phyloP scores from a whole-genome alignment of 169 alveolate species.

The Plasmodium malariae region DNA sequence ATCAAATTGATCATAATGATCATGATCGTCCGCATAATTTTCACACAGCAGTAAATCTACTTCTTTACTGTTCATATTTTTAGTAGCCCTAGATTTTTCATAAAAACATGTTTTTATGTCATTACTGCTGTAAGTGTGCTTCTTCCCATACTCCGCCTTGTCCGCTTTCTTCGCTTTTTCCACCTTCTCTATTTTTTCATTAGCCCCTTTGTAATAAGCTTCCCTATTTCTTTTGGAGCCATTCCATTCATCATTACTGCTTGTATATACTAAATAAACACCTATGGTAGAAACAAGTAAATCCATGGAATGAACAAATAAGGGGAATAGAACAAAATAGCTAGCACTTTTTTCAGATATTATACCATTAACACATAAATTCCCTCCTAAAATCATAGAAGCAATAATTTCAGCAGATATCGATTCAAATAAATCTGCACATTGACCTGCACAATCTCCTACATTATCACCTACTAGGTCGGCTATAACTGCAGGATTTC shows the following conservation, averaged over 20 bases:
- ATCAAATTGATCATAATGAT: conserved; percentile 87
- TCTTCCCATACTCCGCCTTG: too few species aligned
- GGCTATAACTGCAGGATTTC: conserved; percentile 94
- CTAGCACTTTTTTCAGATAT: conserved; percentile 71
- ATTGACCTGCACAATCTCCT: conserved; percentile 93
- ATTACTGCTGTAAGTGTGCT: too few species aligned
- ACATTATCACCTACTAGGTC: conserved; percentile 94
- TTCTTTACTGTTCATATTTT: background rate
- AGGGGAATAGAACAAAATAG: conserved; percentile 90
- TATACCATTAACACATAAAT: conserved; percentile 86
- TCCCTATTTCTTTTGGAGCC: conserved; percentile 5
- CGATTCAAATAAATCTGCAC: conserved; percentile 93
- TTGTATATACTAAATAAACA: conserved; percentile 82
- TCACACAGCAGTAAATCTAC: background rate
- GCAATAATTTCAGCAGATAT: conserved; percentile 92
- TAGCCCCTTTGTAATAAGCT: background rate
- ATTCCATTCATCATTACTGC: conserved; percentile 80
- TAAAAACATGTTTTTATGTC: background rate
- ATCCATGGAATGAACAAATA: conserved; percentile 90
- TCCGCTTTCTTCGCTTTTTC: too few species aligned
- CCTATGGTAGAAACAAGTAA: conserved; percentile 87
- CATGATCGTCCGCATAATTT: too few species aligned
- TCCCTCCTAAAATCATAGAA: conserved; percentile 93
- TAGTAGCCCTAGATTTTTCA: background rate
- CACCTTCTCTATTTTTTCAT: conserved; percentile 18